Evolutionary conservation across 805 yeast genomes (phyloP).

Genomic region (Kodamaea kaohsiungensis): DNA sequence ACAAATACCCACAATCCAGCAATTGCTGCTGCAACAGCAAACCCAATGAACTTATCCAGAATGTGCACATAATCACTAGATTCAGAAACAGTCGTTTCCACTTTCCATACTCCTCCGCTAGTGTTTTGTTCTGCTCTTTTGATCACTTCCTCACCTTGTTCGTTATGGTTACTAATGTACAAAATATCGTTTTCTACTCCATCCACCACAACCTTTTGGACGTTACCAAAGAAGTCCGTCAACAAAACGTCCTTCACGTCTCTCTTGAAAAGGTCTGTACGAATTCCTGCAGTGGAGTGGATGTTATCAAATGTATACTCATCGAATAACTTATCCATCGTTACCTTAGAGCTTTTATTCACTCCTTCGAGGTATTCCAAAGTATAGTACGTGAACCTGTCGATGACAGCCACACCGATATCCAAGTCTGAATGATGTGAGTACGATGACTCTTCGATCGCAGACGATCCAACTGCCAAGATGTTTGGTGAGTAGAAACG

Average conservation of each 20-base stretch:
- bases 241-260: constrained; percentile 67
- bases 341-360: constrained; percentile 68
- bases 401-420: constrained; percentile 97
- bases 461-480: constrained; percentile 89
- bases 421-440: constrained; percentile 96
- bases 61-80: background rate
- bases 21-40: background rate
- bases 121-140: background rate
- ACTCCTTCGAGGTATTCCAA: constrained; percentile 84
- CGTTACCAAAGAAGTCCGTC: constrained; percentile 94
- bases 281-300: constrained; percentile 91
- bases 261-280: constrained; percentile 74
- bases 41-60: constrained; percentile 1
- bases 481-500: constrained; percentile 90
- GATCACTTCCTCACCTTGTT: constrained; percentile 10
- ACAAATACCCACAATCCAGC: constrained; percentile 1
- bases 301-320: constrained; percentile 82
- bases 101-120: constrained; percentile 2
- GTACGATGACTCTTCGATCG: constrained; percentile 83
- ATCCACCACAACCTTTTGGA: constrained; percentile 73
- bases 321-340: constrained; percentile 82
- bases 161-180: constrained; percentile 35
- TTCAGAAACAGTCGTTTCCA: background rate
- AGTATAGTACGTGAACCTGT: constrained; percentile 90
- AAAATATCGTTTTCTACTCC: constrained; percentile 51